A percentile compares a stretch with the other conserved stretches of the same genome.
Conservation (phyloP, 2,329 filamentous ascomycete genomes). For the Fusarium sp. region DNA sequence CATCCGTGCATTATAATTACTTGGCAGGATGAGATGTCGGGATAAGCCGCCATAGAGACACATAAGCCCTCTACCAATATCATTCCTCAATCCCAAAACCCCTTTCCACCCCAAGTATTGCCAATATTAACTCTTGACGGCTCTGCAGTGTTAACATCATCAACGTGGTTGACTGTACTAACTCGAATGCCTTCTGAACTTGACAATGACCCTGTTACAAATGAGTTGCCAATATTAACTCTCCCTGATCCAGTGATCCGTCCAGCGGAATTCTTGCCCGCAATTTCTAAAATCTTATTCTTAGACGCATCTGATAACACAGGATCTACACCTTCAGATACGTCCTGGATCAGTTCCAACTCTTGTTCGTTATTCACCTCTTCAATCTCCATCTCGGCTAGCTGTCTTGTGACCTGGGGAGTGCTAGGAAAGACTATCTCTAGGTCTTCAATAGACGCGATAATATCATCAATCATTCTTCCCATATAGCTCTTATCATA, state of each 20-base stretch:
- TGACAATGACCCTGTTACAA: background rate
- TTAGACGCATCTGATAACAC: fast-evolving
- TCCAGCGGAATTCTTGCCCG: background rate
- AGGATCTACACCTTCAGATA: background rate
- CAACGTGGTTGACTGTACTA: background rate
- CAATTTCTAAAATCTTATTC: background rate
- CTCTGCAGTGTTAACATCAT: background rate
- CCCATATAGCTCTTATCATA: slow-evolving; percentile 29
- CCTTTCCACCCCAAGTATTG: background rate
- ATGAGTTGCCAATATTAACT: background rate
- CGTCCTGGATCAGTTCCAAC: background rate
- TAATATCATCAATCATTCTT: slow-evolving; percentile 35
- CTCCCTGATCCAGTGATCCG: background rate
- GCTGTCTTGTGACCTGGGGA: fast-evolving
- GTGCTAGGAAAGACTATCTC: slow-evolving; percentile 12
- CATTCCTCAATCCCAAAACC: background rate
- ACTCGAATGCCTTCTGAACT: background rate
- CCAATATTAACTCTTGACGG: background rate
- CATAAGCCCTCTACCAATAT: background rate
- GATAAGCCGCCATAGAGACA: background rate
- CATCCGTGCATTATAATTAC: too few species aligned
- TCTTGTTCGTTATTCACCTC: background rate
- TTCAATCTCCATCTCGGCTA: background rate
- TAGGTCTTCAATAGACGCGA: slow-evolving; percentile 38
- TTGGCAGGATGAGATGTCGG: too few species aligned